Percentiles rank a stretch among this genome's conserved stretches.
Evolutionary conservation across 2,329 filamentous ascomycete species (phyloP).

Genomic region (Aspergillus sp.): DNA sequence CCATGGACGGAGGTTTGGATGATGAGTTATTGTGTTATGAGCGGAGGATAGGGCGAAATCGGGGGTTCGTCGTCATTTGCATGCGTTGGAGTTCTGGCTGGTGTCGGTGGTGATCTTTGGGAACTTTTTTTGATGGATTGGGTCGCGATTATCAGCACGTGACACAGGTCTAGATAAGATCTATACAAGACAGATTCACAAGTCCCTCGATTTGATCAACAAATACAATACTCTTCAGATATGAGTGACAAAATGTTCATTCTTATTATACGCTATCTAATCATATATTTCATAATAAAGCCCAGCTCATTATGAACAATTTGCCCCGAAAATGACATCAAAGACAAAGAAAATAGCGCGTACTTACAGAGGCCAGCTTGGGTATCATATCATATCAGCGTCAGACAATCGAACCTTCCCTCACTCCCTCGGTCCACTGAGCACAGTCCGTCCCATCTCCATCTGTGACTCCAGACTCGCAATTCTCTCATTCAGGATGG

Average conservation of each 20-base stretch:
- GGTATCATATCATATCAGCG: neutral
- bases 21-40: too few relatives aligned
- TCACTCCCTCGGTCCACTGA: constrained; percentile 34
- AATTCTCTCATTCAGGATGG: constrained; percentile 66
- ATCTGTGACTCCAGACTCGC: constrained; percentile 53
- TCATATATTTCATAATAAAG: neutral
- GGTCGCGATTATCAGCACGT: constrained; percentile 10
- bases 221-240: neutral
- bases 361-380: neutral
- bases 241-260: neutral
- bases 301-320: neutral
- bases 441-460: constrained; percentile 51
- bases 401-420: neutral
- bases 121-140: constrained; percentile 2
- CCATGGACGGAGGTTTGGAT: constrained; percentile 9
- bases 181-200: neutral
- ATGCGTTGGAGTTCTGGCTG: neutral
- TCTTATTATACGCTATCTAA: neutral
- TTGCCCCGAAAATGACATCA: neutral
- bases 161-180: constrained; percentile 8
- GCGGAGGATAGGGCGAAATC: too few relatives aligned
- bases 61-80: neutral
- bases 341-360: neutral
- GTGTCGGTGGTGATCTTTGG: neutral
- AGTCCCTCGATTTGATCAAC: neutral